Evolutionary conservation across 441 rosid genomes (phyloP).

Genomic region (Euphorbia celastroides): DNA sequence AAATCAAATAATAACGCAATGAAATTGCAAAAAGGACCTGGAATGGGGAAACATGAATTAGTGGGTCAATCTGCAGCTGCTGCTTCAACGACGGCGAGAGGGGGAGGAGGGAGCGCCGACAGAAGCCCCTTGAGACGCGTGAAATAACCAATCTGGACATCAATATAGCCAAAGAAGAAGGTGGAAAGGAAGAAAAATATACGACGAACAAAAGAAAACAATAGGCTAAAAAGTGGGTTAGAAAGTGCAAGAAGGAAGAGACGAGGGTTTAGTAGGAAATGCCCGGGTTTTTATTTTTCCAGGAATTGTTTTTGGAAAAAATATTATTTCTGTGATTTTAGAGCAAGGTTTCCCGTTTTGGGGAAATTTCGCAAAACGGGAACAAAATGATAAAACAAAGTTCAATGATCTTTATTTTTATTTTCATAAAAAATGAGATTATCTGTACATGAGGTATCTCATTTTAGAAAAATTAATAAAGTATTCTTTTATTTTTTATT

Average conservation of each 20-base stretch:
- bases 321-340: too few species aligned
- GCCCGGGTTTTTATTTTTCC: slow-evolving; percentile 10
- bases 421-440: too few species aligned
- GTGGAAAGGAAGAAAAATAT: slow-evolving; percentile 9
- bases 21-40: slow-evolving; percentile 30
- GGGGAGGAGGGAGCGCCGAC: slow-evolving; percentile 46
- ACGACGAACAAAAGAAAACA: neutral
- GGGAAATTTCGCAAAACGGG: too few species aligned
- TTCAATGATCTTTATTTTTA: too few species aligned
- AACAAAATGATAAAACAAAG: too few species aligned
- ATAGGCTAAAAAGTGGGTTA: neutral
- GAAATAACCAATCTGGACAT: slow-evolving; percentile 39
- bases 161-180: slow-evolving; percentile 32
- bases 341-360: too few species aligned
- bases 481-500: too few species aligned
- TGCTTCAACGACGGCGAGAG: slow-evolving; percentile 33
- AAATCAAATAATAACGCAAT: neutral
- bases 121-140: slow-evolving; percentile 39
- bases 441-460: too few species aligned
- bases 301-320: too few species aligned
- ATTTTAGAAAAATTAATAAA: too few species aligned
- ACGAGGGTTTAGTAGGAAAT: neutral
- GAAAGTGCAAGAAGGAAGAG: neutral
- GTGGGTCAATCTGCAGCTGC: slow-evolving; percentile 35
- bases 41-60: slow-evolving; percentile 24